Evolutionary conservation across 768 basidiomycete species (phyloP).

Genomic region (Agaricus blazei): DNA sequence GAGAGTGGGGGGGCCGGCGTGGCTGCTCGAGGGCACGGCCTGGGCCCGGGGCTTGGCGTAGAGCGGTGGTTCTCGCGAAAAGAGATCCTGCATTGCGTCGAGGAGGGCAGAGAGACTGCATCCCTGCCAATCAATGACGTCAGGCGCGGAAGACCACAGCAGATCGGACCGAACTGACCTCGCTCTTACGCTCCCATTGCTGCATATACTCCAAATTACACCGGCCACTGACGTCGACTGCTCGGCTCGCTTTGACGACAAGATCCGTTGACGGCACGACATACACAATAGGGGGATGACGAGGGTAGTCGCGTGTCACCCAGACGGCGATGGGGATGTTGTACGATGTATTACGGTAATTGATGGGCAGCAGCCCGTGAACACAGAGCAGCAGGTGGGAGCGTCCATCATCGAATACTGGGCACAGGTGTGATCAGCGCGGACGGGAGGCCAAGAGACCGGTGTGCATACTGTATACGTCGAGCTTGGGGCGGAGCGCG

Average conservation of each 20-base stretch:
- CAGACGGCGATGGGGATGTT: conserved; percentile 93
- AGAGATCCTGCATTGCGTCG: conserved; percentile 73
- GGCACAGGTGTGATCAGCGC: conserved; percentile 7
- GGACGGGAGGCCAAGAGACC: not conserved
- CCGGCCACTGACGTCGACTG: conserved; percentile 78
- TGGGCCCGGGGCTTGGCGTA: conserved; percentile 69
- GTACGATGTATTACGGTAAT: conserved; percentile 70
- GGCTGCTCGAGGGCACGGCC: not conserved
- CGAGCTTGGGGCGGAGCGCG: conserved; percentile 71
- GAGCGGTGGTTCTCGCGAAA: conserved; percentile 84
- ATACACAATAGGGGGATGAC: conserved; percentile 77
- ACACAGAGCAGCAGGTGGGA: conserved; percentile 87
- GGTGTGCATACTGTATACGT: conserved; percentile 56
- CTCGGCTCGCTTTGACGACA: conserved; percentile 72
- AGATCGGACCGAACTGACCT: conserved; percentile 46
- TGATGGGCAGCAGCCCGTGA: conserved; percentile 88
- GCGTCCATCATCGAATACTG: conserved; percentile 93
- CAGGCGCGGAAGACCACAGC: conserved; percentile 10
- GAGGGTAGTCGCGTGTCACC: conserved; percentile 83
- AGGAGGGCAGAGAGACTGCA: conserved; percentile 72
- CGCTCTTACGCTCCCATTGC: conserved; percentile 78
- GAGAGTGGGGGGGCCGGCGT: conserved; percentile 4
- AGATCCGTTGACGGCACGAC: conserved; percentile 91
- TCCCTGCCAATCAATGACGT: conserved; percentile 40
- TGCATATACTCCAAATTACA: conserved; percentile 65